phyloP scores from a whole-genome alignment of 164 flowering plant genomes.

The Vitis rupestris region DNA sequence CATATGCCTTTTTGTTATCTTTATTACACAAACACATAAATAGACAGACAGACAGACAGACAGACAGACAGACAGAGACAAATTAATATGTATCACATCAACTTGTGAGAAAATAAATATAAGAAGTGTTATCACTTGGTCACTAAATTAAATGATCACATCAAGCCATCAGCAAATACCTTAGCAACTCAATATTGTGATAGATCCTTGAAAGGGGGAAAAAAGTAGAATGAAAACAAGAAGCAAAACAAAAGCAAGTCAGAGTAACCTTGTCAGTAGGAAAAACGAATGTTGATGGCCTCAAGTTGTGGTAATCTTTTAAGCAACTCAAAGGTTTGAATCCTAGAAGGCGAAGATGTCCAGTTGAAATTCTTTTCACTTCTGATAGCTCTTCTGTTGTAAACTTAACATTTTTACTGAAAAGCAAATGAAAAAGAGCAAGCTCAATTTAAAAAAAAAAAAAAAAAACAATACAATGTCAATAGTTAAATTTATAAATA shows the following conservation, averaged over 20 bases:
- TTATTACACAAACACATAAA: too few relatives aligned
- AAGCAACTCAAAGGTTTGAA: slow-evolving; percentile 91
- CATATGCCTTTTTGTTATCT: too few relatives aligned
- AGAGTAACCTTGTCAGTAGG: slow-evolving; percentile 81
- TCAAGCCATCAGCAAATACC: too few relatives aligned
- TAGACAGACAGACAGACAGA: too few relatives aligned
- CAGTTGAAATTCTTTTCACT: slow-evolving; percentile 67
- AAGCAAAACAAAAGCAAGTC: background rate
- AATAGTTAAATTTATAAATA: background rate
- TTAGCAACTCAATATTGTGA: too few relatives aligned
- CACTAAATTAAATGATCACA: too few relatives aligned
- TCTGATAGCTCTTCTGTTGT: slow-evolving; percentile 70
- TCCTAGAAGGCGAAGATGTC: slow-evolving; percentile 80
- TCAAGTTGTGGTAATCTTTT: slow-evolving; percentile 86
- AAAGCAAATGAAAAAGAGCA: slow-evolving; percentile 7
- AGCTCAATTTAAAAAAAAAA: background rate
- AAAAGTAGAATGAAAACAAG: background rate
- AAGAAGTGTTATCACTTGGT: too few relatives aligned
- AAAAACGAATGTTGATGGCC: slow-evolving; percentile 86
- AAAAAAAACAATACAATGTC: background rate
- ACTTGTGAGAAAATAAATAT: too few relatives aligned
- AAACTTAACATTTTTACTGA: slow-evolving; percentile 63
- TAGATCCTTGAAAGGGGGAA: background rate
- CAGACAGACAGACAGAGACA: too few relatives aligned
- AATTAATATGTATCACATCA: too few relatives aligned